These are phyloP conservation scores for Hericium alpestre DNA, from an alignment of 768 basidiomycete genomes.

Conservation along the genomic window DNA sequence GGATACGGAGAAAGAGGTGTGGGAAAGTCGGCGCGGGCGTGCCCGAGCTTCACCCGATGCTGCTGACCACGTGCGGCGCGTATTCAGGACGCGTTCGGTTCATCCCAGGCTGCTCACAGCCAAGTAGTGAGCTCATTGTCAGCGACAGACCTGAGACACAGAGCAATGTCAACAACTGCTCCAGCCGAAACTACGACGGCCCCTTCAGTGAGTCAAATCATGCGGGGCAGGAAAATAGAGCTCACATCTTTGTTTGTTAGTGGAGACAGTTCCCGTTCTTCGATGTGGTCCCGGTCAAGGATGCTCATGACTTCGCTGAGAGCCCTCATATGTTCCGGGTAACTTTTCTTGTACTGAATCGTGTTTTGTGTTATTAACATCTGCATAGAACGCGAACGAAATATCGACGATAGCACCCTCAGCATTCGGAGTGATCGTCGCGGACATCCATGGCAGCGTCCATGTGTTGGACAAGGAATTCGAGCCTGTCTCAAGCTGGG, in stretches of 20 bases:
- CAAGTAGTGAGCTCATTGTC: too few species aligned
- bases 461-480: constrained; percentile 70
- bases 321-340: constrained; percentile 64
- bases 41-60: not conserved
- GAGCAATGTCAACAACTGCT: too few species aligned
- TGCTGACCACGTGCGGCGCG: not conserved
- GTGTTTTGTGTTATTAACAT: not conserved
- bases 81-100: not conserved
- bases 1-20: not conserved
- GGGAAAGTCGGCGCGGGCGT: not conserved
- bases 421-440: constrained; percentile 59
- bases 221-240: not conserved
- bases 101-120: not conserved
- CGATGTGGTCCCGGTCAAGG: constrained; percentile 64
- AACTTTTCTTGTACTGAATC: not conserved
- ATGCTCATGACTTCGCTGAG: constrained; percentile 63
- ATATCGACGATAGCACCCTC: constrained; percentile 62
- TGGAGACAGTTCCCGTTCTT: constrained; percentile 92
- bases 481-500: constrained; percentile 61
- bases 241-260: constrained; percentile 24
- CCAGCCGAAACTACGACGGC: too few species aligned
- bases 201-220: too few species aligned
- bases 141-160: too few species aligned
- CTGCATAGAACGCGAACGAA: constrained; percentile 42
- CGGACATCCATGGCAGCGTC: constrained; percentile 78